Conservation (phyloP, 768 basidiomycete genomes). For the Suillus placidus region DNA sequence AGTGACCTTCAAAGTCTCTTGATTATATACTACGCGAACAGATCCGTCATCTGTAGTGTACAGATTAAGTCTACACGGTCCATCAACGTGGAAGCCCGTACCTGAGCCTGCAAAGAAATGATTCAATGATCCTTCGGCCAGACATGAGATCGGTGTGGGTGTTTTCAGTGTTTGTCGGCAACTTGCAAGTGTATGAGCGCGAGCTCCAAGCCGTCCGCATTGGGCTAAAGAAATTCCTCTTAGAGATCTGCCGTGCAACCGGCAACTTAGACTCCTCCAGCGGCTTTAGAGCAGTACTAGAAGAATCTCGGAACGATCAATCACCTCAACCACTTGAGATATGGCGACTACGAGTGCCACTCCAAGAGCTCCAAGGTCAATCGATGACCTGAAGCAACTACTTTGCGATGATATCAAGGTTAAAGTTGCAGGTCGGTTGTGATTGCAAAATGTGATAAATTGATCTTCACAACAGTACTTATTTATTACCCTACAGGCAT, state of each 20-base stretch:
- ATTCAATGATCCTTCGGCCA: slow-evolving; percentile 50
- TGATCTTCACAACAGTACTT: slow-evolving; percentile 3
- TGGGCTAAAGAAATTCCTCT: not conserved
- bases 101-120: slow-evolving; percentile 67
- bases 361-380: slow-evolving; percentile 47
- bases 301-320: not conserved
- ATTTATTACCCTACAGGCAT: slow-evolving; percentile 43
- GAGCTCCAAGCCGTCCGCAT: not conserved
- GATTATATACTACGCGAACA: slow-evolving; percentile 64
- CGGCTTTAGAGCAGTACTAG: too few species aligned
- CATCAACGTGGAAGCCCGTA: slow-evolving; percentile 27
- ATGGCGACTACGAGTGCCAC: slow-evolving; percentile 29
- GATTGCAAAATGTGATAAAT: not conserved
- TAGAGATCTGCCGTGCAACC: not conserved
- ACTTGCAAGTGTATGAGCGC: slow-evolving; percentile 12
- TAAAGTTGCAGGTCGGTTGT: slow-evolving; percentile 83
- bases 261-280: not conserved
- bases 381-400: slow-evolving; percentile 57
- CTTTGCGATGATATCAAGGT: slow-evolving; percentile 76
- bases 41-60: slow-evolving; percentile 58
- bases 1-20: slow-evolving; percentile 63
- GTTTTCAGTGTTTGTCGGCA: slow-evolving; percentile 37
- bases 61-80: slow-evolving; percentile 7
- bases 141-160: slow-evolving; percentile 56
- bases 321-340: not conserved